Evolutionary conservation across 352 stramenopile genomes (phyloP), one percentile per base, ranked within the genome.

Genomic region (Phytopythium litorale): DNA sequence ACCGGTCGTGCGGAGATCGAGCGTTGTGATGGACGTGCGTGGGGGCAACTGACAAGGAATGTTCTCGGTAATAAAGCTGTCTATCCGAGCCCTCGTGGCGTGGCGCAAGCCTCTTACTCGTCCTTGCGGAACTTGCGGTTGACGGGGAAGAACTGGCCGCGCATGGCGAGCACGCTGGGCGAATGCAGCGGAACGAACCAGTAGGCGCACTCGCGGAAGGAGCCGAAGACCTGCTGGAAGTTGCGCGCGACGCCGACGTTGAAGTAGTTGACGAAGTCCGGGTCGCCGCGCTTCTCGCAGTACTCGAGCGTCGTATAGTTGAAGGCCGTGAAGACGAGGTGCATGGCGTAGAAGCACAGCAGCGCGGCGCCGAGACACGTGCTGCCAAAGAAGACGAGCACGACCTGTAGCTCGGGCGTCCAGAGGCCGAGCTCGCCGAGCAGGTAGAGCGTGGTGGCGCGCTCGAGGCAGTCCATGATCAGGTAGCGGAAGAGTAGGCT

Each of bases 251-350:
- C 58, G 37, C 87, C 84, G 37, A 94, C 48, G 60, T 92, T 77
- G 60, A 81, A 96, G 68, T 84, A 90, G 54, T 96, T 92, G 60
- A 92, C 67, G 64, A 85, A 93, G 35, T 81, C 76, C n/a, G 77
- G 75, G 32, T 92, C 71, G 18, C 83, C 73, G 28, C 84, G 83
- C 65, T 96, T 96, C 65, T 96, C 87, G 59, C 79, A 94, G 63
- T 90, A 94, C 73, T 96, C 87, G 48, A 96, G 70, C n/a, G 87
- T 96, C 57, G 78, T 94, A 64, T 78, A 89, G 63, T 94, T 96
- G 62, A 70, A 73, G 21, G 69, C 65, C 18, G 75, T 77, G 58
- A 96, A 81, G 62, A 76, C 85, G 32, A 96, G 45, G 59, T 96
- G 87, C 71, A 92, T 75, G 37, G 77, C n/a, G 65, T 79, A 90